These are phyloP conservation scores for Rhizophagus sp. DNA, from an alignment of 192 early-diverging fungal genomes.

Conservation along the genomic window DNA sequence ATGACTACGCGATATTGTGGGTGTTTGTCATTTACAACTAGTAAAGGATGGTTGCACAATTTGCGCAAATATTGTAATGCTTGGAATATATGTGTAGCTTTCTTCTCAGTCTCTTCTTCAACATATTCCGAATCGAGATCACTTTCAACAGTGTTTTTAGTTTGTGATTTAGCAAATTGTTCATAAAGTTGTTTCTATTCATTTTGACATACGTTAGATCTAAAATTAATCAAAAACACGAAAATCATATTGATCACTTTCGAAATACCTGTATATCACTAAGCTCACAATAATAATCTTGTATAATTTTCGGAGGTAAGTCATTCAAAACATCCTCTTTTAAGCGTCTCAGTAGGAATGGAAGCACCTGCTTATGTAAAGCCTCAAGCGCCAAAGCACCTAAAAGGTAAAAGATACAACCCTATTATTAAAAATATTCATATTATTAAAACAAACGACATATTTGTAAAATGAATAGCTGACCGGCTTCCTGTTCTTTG, in stretches of 20 bases:
- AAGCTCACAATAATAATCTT: constrained; percentile 98
- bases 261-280: constrained; percentile 72
- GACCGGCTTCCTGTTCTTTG: constrained; percentile 64
- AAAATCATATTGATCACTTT: not conserved
- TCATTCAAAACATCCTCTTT: constrained; percentile 98
- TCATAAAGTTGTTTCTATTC: constrained; percentile 81
- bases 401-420: constrained; percentile 13
- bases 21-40: constrained; percentile 88
- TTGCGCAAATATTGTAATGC: constrained; percentile 95
- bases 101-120: constrained; percentile 39
- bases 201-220: no score
- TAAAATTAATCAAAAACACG: not conserved
- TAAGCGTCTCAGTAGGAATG: constrained; percentile 92
- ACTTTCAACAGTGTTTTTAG: constrained; percentile 50
- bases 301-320: constrained; percentile 98
- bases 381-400: constrained; percentile 89
- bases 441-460: not conserved
- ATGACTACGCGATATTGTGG: constrained; percentile 77
- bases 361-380: constrained; percentile 94
- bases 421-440: not conserved
- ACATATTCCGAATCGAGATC: constrained; percentile 45
- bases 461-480: not conserved
- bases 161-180: constrained; percentile 80
- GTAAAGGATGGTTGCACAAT: constrained; percentile 92
- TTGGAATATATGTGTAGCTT: constrained; percentile 91